These are phyloP conservation scores for Lachnellula subtilissima DNA, from an alignment of 2,329 filamentous ascomycete genomes.

Conservation along the genomic window DNA sequence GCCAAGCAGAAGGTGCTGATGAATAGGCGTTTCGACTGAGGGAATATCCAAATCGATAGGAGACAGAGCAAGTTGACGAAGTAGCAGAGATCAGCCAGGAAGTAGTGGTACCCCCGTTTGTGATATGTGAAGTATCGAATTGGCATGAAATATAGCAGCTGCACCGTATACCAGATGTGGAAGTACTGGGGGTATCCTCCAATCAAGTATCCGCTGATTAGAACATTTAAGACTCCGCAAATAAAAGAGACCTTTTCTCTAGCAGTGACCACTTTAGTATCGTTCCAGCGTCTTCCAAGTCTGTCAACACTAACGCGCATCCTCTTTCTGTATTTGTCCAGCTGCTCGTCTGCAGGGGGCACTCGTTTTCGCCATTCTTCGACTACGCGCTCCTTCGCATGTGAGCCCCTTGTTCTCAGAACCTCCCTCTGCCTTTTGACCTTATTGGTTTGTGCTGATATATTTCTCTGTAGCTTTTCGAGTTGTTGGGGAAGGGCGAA, in stretches of 20 bases:
- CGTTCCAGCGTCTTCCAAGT: slow-evolving; percentile 79
- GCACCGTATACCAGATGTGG: slow-evolving; percentile 85
- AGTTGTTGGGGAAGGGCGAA: slow-evolving; percentile 84
- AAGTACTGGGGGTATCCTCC: slow-evolving; percentile 82
- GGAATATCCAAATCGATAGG: slow-evolving; percentile 85
- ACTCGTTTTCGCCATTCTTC: slow-evolving; percentile 87
- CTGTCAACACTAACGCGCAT: slow-evolving; percentile 89
- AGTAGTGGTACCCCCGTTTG: slow-evolving; percentile 90
- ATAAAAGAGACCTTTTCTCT: slow-evolving; percentile 97
- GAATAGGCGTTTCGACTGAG: slow-evolving; percentile 83
- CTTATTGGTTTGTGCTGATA: slow-evolving; percentile 79
- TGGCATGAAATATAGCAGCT: slow-evolving; percentile 94
- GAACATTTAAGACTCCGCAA: slow-evolving; percentile 92
- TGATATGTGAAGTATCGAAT: slow-evolving; percentile 90
- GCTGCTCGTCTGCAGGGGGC: slow-evolving; percentile 83
- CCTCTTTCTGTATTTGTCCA: slow-evolving; percentile 82
- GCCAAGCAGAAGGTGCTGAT: slow-evolving; percentile 89
- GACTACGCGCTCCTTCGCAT: slow-evolving; percentile 83
- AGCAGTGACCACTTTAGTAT: slow-evolving; percentile 79
- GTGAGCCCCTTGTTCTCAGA: slow-evolving; percentile 67
- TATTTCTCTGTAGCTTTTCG: slow-evolving; percentile 80
- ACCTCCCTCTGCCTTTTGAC: slow-evolving; percentile 78
- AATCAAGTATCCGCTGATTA: slow-evolving; percentile 90
- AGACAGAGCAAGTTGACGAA: slow-evolving; percentile 89
- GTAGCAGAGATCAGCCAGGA: slow-evolving; percentile 94